phyloP scores from a whole-genome alignment of 1,139 yeast species.

The Yamadazyma conglobata region DNA sequence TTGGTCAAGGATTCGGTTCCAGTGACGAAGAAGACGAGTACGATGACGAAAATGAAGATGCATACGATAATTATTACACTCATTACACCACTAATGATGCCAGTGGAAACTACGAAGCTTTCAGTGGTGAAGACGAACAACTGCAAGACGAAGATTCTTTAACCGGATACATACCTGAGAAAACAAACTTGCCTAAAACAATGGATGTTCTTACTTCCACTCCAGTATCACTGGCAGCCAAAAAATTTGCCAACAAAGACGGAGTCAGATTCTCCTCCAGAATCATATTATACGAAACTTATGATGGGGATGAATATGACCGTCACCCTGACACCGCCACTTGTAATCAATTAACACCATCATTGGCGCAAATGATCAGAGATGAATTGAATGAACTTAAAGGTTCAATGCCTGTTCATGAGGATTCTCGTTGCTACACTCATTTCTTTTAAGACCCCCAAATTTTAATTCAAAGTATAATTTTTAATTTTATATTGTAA shows the following conservation, averaged over 20 bases:
- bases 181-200: constrained; percentile 2
- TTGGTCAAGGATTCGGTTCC: constrained; percentile 30
- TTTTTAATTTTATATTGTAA: too few relatives aligned
- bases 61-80: background rate
- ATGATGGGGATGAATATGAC: constrained; percentile 81
- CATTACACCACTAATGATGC: background rate
- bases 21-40: constrained; percentile 22
- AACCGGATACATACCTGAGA: constrained; percentile 1
- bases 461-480: too few relatives aligned
- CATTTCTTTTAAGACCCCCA: constrained; percentile 64
- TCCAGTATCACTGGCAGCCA: constrained; percentile 3
- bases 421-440: constrained; percentile 72
- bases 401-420: constrained; percentile 79
- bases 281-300: constrained; percentile 83
- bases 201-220: constrained; percentile 2
- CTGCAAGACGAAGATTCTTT: constrained; percentile 8
- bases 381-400: constrained; percentile 80
- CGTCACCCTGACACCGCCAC: constrained; percentile 93
- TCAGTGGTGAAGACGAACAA: constrained; percentile 10
- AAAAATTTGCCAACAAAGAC: constrained; percentile 6
- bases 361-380: constrained; percentile 81
- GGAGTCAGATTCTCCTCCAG: constrained; percentile 79
- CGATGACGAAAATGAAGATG: constrained; percentile 2
- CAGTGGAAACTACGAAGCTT: background rate
- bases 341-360: constrained; percentile 87